These are phyloP conservation scores for Otatea glauca DNA, from an alignment of 176 grass and related monocot genomes.

Conservation along the genomic window DNA sequence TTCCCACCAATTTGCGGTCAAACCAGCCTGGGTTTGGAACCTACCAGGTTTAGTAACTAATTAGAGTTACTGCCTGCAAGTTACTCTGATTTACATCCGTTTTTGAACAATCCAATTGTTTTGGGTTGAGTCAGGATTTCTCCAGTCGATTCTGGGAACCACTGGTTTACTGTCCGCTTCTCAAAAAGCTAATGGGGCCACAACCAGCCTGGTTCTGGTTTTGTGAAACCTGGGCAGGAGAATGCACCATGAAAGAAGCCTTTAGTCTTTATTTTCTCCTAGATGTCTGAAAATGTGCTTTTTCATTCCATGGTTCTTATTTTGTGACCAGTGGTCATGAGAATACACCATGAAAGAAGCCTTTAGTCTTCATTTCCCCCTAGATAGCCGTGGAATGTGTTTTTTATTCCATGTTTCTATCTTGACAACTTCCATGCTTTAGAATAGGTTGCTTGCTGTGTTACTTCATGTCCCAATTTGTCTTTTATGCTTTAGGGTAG, in stretches of 20 bases:
- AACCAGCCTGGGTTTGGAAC: neutral
- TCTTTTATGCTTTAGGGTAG: slow-evolving; percentile 68
- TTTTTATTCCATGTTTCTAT: slow-evolving; percentile 37
- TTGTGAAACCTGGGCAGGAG: slow-evolving; percentile 17
- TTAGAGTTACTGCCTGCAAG: neutral
- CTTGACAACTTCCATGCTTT: slow-evolving; percentile 34
- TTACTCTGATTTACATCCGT: neutral
- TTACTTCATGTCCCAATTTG: slow-evolving; percentile 32
- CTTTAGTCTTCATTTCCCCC: slow-evolving; percentile 16
- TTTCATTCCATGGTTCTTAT: slow-evolving; percentile 7
- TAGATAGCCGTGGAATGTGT: slow-evolving; percentile 6
- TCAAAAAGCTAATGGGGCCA: neutral
- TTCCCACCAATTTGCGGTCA: neutral
- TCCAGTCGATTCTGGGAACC: neutral
- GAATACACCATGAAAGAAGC: slow-evolving; percentile 21
- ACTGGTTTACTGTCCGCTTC: slow-evolving; percentile 10
- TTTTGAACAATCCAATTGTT: slow-evolving; percentile 12
- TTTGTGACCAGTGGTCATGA: slow-evolving; percentile 13
- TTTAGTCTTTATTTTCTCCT: slow-evolving; percentile 18
- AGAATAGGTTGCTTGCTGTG: slow-evolving; percentile 13
- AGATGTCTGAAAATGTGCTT: neutral
- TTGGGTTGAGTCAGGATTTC: neutral
- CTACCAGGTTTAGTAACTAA: neutral
- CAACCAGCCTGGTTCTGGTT: slow-evolving; percentile 19
- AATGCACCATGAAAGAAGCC: slow-evolving; percentile 14